These are phyloP conservation scores for Boeremia exigua DNA, from an alignment of 2,329 filamentous ascomycete species.

Conservation along the genomic window DNA sequence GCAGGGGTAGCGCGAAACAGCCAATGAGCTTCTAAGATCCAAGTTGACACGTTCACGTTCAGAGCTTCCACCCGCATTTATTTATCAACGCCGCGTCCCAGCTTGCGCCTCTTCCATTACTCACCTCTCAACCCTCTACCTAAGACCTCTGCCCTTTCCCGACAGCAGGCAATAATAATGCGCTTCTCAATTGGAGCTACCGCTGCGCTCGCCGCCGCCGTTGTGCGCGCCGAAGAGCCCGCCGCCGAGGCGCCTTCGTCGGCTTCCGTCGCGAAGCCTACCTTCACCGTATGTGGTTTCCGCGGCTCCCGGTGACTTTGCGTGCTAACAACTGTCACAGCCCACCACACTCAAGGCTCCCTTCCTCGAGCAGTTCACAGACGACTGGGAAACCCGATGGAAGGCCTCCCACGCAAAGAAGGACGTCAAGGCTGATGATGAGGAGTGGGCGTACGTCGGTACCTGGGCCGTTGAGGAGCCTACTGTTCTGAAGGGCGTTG, in stretches of 20 bases:
- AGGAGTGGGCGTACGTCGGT: slow-evolving; percentile 95
- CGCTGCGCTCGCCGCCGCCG: slow-evolving; percentile 71
- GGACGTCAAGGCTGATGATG: slow-evolving; percentile 76
- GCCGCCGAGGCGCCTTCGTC: slow-evolving; percentile 60
- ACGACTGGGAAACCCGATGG: slow-evolving; percentile 94
- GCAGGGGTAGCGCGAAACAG: slow-evolving; percentile 9
- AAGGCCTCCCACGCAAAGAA: slow-evolving; percentile 97
- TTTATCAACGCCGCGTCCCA: slow-evolving; percentile 34
- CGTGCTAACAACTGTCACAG: slow-evolving; percentile 57
- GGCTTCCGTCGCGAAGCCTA: slow-evolving; percentile 71
- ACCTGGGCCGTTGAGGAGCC: slow-evolving; percentile 98
- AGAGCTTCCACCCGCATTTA: slow-evolving; percentile 31
- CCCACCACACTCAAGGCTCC: slow-evolving; percentile 87
- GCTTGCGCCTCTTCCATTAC: slow-evolving; percentile 27
- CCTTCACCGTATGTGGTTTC: slow-evolving; percentile 77
- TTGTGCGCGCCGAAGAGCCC: slow-evolving; percentile 70
- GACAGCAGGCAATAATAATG: slow-evolving; percentile 46
- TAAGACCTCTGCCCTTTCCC: slow-evolving; percentile 39
- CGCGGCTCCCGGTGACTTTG: neutral
- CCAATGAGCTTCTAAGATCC: slow-evolving; percentile 13
- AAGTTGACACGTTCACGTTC: slow-evolving; percentile 26
- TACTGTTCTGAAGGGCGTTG: slow-evolving; percentile 84
- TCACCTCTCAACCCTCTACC: slow-evolving; percentile 17
- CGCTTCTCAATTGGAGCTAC: slow-evolving; percentile 77
- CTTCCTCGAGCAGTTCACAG: slow-evolving; percentile 98